Base-by-base conservation (phyloP, 139 green algal genomes). In the Bryopsis sp. region DNA sequence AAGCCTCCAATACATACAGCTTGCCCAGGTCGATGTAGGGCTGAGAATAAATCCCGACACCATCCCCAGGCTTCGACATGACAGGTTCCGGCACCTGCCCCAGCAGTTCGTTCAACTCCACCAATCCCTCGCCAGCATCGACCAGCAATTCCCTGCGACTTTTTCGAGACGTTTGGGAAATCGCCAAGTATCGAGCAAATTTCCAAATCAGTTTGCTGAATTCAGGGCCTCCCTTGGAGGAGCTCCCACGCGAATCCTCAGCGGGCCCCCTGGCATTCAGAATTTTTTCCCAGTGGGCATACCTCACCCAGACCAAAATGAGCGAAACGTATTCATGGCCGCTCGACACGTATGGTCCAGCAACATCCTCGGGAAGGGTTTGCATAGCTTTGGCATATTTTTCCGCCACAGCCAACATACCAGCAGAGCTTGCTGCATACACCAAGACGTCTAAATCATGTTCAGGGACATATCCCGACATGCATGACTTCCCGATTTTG, bases 381-480 rank as follows among this genome's bases (percentile, higher is more conserved):
- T 67, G 58, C 50, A 73, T 31, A 15, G 59, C 66, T 22, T 43
- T 38, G n/a, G 63, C 59, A 58, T 46, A 73, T 5, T 39, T 22
- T 39, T 75, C 50, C 4, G 73, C 73, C 26, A 63, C 70, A 31
- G 64, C 46, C 2, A 68, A 24, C 68, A 79, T 50, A 48, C 81
- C 81, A 19, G 58, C 76, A 70, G 75, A 74, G 47, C 46, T 74
- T 8, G 81, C 81, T 24, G 73, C 74, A 58, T 77, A 82, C 8
- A 86, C 61, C 28, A 86, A 63, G 72, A 86, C 76, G 33, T 82
- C 50, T 0, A 72, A 43, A 73, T 74, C 71, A 50, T 81, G 75
- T 67, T 81, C 75, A 19, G 75, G 75, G 26, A 81, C 48, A 38
- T 84, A 84, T 0, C 75, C 48, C 19, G 15, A 22, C 24, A 71